Percentiles rank a stretch among this genome's conserved stretches.
These are phyloP conservation scores for Paradendryphiella salina DNA, from an alignment of 2,329 filamentous ascomycete species.

Conservation along the genomic window DNA sequence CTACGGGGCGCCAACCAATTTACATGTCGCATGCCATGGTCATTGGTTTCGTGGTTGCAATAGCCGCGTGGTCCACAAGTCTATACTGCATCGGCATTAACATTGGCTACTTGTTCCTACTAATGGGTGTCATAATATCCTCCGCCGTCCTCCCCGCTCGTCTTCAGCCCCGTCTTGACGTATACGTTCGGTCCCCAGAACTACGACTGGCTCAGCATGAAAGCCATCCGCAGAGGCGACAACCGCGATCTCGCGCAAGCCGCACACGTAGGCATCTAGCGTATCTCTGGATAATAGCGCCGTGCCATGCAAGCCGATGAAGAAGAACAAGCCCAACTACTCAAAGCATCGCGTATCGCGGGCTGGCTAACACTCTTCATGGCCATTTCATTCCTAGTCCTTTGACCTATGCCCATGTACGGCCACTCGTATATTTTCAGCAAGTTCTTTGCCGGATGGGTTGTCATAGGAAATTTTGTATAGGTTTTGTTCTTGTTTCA, in stretches of 20 bases:
- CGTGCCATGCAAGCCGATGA: slow-evolving; percentile 46
- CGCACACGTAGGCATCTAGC: slow-evolving; percentile 68
- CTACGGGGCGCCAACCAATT: slow-evolving; percentile 75
- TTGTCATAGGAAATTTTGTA: slow-evolving; percentile 68
- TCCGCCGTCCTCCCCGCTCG: slow-evolving; percentile 76
- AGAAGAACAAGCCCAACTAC: slow-evolving; percentile 50
- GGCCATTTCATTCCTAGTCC: slow-evolving; percentile 71
- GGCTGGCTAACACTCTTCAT: slow-evolving; percentile 63
- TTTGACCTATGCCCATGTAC: slow-evolving; percentile 95
- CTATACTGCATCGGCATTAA: slow-evolving; percentile 67
- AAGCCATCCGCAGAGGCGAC: slow-evolving; percentile 74
- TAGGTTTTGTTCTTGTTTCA: slow-evolving; percentile 72
- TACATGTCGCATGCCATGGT: slow-evolving; percentile 76
- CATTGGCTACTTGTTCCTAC: slow-evolving; percentile 86
- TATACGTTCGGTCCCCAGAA: slow-evolving; percentile 69
- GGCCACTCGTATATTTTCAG: slow-evolving; percentile 79
- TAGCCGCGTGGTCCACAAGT: slow-evolving; percentile 77
- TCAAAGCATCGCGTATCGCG: slow-evolving; percentile 55
- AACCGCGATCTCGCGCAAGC: slow-evolving; percentile 71
- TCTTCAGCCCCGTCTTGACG: slow-evolving; percentile 78
- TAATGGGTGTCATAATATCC: slow-evolving; percentile 91
- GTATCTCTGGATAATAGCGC: slow-evolving; percentile 57
- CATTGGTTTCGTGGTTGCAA: slow-evolving; percentile 73
- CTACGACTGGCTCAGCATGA: slow-evolving; percentile 88
- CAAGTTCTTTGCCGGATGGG: slow-evolving; percentile 84